These are phyloP conservation scores for Trichosporon sp. DNA, from an alignment of 1,284 basidiomycete species.

Conservation along the genomic window DNA sequence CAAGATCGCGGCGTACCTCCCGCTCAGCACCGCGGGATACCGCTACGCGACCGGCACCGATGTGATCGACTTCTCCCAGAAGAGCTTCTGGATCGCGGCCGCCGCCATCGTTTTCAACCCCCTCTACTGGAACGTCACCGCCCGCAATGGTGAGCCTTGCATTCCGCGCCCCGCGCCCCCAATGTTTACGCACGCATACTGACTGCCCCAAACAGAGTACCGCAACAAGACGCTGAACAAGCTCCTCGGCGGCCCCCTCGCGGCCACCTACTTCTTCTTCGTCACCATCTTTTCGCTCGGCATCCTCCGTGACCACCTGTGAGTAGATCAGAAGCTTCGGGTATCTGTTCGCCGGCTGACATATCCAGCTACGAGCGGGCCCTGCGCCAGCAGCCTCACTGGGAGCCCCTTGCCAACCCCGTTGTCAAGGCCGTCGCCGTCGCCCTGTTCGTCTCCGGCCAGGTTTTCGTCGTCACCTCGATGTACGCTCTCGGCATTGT, in stretches of 20 bases:
- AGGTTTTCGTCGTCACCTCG: slow-evolving; percentile 76
- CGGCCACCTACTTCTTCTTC: slow-evolving; percentile 88
- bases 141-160: slow-evolving; percentile 73
- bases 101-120: slow-evolving; percentile 79
- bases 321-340: slow-evolving; percentile 42
- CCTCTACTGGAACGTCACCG: slow-evolving; percentile 91
- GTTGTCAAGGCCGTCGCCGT: slow-evolving; percentile 61
- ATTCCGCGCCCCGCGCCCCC: background rate
- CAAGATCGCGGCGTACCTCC: slow-evolving; percentile 17
- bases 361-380: slow-evolving; percentile 39
- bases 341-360: background rate
- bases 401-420: slow-evolving; percentile 55
- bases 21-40: slow-evolving; percentile 23
- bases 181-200: background rate
- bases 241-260: slow-evolving; percentile 64
- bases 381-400: slow-evolving; percentile 39
- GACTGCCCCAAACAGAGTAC: slow-evolving; percentile 60
- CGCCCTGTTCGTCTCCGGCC: slow-evolving; percentile 65
- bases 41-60: slow-evolving; percentile 27
- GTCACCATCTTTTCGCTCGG: slow-evolving; percentile 82
- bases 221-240: slow-evolving; percentile 80
- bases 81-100: slow-evolving; percentile 63
- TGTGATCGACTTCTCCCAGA: slow-evolving; percentile 58
- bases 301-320: slow-evolving; percentile 80
- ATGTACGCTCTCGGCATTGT: slow-evolving; percentile 91